Percentiles rank a stretch among this genome's conserved stretches.
Evolutionary conservation across 257 asterid genomes (phyloP).

Genomic region (Nicotiana otophora): DNA sequence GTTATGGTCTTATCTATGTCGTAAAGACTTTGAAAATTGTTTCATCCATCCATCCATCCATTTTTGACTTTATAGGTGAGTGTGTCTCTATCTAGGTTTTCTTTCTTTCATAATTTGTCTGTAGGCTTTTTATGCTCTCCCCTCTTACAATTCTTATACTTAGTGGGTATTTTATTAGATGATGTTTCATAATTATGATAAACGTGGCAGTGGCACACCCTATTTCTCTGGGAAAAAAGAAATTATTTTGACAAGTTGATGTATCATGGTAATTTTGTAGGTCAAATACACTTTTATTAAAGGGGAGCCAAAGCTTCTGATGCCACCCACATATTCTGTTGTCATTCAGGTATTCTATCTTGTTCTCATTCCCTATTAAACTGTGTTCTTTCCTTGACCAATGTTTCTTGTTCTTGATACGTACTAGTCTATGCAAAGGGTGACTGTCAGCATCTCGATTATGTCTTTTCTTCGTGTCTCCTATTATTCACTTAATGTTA

Average conservation of each 20-base stretch:
- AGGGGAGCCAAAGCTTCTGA: slow-evolving; percentile 48
- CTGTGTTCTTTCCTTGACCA: neutral
- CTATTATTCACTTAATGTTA: neutral
- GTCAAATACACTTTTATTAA: slow-evolving; percentile 58
- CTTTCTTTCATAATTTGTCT: neutral
- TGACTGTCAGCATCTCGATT: neutral
- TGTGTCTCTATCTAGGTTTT: neutral
- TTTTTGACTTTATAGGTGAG: neutral
- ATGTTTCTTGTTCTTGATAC: neutral
- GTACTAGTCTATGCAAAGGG: neutral
- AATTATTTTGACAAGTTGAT: neutral
- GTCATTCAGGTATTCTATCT: slow-evolving; percentile 60
- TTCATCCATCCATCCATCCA: neutral
- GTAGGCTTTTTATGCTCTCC: neutral
- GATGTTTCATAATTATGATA: neutral
- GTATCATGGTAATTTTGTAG: slow-evolving; percentile 28
- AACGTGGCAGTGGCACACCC: neutral
- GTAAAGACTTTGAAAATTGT: neutral
- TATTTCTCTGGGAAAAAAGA: neutral
- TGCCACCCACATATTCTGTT: slow-evolving; percentile 78
- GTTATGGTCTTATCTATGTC: neutral
- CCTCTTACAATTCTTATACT: neutral
- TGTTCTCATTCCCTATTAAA: neutral
- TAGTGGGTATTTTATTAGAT: neutral
- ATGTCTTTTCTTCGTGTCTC: neutral